Evolutionary conservation across 371 early-diverging fungal genomes (phyloP).

Genomic region (Saksenaea vasiformis): DNA sequence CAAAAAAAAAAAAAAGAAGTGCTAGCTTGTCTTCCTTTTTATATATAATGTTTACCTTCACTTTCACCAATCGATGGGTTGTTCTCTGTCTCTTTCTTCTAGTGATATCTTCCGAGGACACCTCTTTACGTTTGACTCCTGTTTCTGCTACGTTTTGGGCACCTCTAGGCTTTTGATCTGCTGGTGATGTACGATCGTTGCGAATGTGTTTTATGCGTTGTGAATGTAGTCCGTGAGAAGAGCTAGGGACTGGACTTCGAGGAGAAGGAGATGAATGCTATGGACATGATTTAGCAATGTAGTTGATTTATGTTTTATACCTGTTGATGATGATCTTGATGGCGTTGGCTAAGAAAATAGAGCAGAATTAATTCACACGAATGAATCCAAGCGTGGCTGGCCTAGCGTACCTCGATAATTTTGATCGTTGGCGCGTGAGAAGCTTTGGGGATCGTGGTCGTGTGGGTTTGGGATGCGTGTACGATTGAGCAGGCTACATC

Average conservation of each 20-base stretch:
- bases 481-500: not conserved
- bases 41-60: not conserved
- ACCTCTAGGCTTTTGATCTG: not conserved
- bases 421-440: slow-evolving; percentile 15
- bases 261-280: not conserved
- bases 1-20: not conserved
- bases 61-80: slow-evolving; percentile 1
- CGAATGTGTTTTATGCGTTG: not conserved
- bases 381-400: not conserved
- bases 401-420: slow-evolving; percentile 8
- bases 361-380: not conserved
- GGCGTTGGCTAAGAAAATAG: not conserved
- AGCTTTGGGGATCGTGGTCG: slow-evolving; percentile 19
- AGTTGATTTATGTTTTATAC: not conserved
- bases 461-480: slow-evolving; percentile 9
- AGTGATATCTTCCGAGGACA: not conserved
- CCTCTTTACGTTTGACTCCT: not conserved
- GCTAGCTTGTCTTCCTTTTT: not conserved
- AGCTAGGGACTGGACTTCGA: not conserved
- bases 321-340: not conserved
- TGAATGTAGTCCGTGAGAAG: not conserved
- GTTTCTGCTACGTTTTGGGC: not conserved
- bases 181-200: not conserved
- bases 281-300: not conserved
- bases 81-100: not conserved